phyloP scores from a whole-genome alignment of 371 early-diverging fungal genomes.

The Zychaea mexicana region DNA sequence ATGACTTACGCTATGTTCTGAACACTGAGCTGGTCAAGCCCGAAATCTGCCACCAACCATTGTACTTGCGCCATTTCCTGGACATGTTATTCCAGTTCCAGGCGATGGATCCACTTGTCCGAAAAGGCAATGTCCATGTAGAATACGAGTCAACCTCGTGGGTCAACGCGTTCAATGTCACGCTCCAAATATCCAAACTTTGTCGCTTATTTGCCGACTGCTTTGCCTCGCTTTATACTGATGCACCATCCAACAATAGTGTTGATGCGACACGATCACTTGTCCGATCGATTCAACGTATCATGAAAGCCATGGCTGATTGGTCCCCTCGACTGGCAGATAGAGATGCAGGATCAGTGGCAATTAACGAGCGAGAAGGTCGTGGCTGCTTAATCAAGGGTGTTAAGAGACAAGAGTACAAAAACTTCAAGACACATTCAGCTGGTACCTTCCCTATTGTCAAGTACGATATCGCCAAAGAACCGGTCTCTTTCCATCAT shows the following conservation, averaged over 20 bases:
- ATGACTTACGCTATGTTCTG: constrained; percentile 83
- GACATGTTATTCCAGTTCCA: constrained; percentile 86
- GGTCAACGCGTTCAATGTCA: constrained; percentile 89
- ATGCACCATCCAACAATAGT: neutral
- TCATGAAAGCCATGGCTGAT: constrained; percentile 57
- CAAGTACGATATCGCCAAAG: constrained; percentile 64
- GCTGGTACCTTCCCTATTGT: constrained; percentile 50
- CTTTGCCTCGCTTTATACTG: constrained; percentile 33
- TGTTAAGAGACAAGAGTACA: constrained; percentile 23
- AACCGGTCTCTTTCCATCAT: constrained; percentile 86
- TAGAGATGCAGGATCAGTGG: neutral
- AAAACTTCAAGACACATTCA: constrained; percentile 30
- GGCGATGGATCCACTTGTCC: constrained; percentile 87
- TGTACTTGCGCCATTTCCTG: constrained; percentile 76
- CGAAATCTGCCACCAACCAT: constrained; percentile 53
- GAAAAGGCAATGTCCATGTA: constrained; percentile 76
- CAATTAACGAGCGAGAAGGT: neutral
- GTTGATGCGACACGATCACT: constrained; percentile 29
- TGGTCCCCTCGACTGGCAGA: constrained; percentile 53
- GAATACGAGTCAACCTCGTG: constrained; percentile 91
- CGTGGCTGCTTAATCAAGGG: constrained; percentile 25
- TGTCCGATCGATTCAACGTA: constrained; percentile 38
- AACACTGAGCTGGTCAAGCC: constrained; percentile 61
- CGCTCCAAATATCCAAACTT: constrained; percentile 76
- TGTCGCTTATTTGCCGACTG: constrained; percentile 81